phyloP scores from a whole-genome alignment of 2,329 filamentous ascomycete species.

The Ascomycota sp. region DNA sequence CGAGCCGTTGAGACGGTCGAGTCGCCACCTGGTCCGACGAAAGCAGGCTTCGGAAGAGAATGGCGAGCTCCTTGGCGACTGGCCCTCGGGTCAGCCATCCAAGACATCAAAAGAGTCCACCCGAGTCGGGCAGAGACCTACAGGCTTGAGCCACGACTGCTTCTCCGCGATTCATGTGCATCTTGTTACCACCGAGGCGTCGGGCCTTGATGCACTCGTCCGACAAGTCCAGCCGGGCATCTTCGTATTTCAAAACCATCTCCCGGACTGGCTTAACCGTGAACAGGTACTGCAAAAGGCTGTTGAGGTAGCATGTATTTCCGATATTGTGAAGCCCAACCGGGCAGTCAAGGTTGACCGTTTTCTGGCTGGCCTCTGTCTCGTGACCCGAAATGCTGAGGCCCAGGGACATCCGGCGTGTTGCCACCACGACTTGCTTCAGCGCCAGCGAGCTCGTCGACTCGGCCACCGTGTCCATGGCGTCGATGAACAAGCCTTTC shows the following conservation, averaged over 20 bases:
- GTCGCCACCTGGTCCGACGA: constrained; percentile 40
- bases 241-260: constrained; percentile 57
- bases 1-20: constrained; percentile 55
- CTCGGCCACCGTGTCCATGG: constrained; percentile 15
- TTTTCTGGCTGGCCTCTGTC: constrained; percentile 1
- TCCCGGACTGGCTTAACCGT: constrained; percentile 66
- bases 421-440: constrained; percentile 8
- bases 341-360: constrained; percentile 36
- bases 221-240: constrained; percentile 46
- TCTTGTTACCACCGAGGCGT: constrained; percentile 49
- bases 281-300: constrained; percentile 86
- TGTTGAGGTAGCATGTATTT: constrained; percentile 97
- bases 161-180: constrained; percentile 30
- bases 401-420: constrained; percentile 5
- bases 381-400: constrained; percentile 1
- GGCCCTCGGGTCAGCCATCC: background rate
- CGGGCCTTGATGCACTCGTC: constrained; percentile 44
- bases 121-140: constrained; percentile 30
- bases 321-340: constrained; percentile 84
- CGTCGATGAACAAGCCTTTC: constrained; percentile 13
- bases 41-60: constrained; percentile 52
- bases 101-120: accelerated
- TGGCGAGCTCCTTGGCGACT: constrained; percentile 58
- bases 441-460: constrained; percentile 7
- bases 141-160: constrained; percentile 52